Base-by-base conservation (phyloP, 371 early-diverging fungal species). In the Mucor velutinosus region DNA sequence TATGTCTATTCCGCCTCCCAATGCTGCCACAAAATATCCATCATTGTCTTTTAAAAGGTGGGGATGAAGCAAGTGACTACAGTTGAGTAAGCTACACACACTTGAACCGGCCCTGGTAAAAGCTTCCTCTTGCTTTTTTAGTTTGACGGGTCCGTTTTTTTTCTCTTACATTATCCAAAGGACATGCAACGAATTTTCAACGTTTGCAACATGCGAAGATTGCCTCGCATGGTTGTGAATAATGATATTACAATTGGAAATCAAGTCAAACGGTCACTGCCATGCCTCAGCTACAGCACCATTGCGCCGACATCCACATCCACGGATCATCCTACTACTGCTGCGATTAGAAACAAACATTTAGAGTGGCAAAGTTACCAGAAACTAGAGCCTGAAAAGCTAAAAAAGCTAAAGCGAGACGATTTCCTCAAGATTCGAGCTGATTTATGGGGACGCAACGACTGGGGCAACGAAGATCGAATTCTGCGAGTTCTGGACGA, bases 401-500 rank as follows among this genome's bases (percentile, higher is more conserved):
- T 27, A 6, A 49, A 58, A 30, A 33, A 32, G 1, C 57, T 80
- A 5, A 61, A 45, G 6, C 73, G 68, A 19, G 70, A 79, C 10
- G 84, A 83, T 49, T 81, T 76, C 41, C 30, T 67, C 0, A 55
- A 61, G 5, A 56, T 83, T 39, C 73, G 84, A 32, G 51, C 74
- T 25, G 55, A 65, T 25, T 53, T 83, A 4, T 77, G 79, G 78
- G 69, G 66, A 11, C 53, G 45, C 0, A 68, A 69, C 32, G 61
- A 62, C 35, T 83, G 84, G 84, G 76, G 74, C 0, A 60, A 61
- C 15, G 81, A 83, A 62, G 76, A 76, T 23, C 69, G 69, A 21
- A 74, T 83, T 1, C 57, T 79, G 2, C 66, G 72, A 37, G 73
- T 75, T 3, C 61, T 83, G 2, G 49, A 79, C 1, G 79, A 81